Evolutionary conservation across 2,329 filamentous ascomycete species (phyloP), one percentile per base, ranked within the genome.

Genomic region (Alternaria hordeiaustralica): DNA sequence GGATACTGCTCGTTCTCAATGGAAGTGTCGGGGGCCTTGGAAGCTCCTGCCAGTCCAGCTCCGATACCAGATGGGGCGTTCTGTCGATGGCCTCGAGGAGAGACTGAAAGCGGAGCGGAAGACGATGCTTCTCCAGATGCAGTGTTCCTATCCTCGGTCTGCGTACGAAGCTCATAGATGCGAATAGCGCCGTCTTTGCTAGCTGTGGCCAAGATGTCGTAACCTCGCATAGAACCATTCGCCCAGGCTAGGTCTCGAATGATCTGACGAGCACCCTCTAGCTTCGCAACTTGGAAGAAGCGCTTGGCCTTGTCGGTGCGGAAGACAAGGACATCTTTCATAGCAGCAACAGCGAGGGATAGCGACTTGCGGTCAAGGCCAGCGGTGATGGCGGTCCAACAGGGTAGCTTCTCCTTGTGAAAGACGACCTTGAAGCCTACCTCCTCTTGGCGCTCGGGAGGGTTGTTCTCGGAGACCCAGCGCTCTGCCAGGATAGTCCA

Each of bases 201-300:
- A 3, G 94, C 95, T 6, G 94, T 96, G 4, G 95, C 96, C 71
- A 98, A 87, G 61, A 95, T 87, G 78, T 99, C 96, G 78, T 93
- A 95, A 1, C 95, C 95, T 43, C 94, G 85, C 72, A 96, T 93
- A 68, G 94, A 96, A 12, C 94, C 95, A 51, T 94, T 92, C 1
- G 95, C 93, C 96, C 96, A 99, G 3, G 93, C 90, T 2, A 97
- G 88, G 77, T 97, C 94, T 51, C 95, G 87, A 7, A 97, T 92
- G 43, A 98, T 85, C 1, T 90, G 89, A 8, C 88, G 86, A 71
- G 97, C 92, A 2, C 89, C 89, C 28, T 85, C 84, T 15, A 98
- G 83, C 75, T 94, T 91, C 20, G 90, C 89, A 0, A 94, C 94
- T 8, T 92, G 87, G 77, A 97, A 97, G 76, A 98, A 96, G 63